These are phyloP conservation scores for Echium plantagineum DNA, from an alignment of 257 asterid genomes.

Conservation along the genomic window DNA sequence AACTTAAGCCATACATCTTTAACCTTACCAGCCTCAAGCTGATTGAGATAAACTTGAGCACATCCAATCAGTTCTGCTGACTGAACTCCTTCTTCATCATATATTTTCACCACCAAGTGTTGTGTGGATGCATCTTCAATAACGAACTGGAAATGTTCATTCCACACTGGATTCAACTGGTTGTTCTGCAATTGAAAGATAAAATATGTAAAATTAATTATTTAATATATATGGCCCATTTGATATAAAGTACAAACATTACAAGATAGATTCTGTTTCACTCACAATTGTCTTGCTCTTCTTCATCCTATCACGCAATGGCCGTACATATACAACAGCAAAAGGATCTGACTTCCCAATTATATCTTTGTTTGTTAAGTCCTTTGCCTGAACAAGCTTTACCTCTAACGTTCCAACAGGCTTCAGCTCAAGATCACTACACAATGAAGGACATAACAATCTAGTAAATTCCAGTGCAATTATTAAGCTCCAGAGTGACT, in stretches of 20 bases:
- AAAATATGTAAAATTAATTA: constrained; percentile 3
- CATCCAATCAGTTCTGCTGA: constrained; percentile 81
- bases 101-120: constrained; percentile 70
- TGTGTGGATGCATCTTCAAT: constrained; percentile 86
- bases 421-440: constrained; percentile 93
- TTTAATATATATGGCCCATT: neutral
- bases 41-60: constrained; percentile 56
- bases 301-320: constrained; percentile 76
- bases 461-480: constrained; percentile 1
- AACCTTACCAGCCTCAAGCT: constrained; percentile 89
- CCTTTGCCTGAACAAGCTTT: constrained; percentile 95
- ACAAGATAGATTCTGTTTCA: constrained; percentile 8
- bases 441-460: constrained; percentile 7
- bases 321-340: constrained; percentile 79
- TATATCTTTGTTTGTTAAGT: constrained; percentile 80
- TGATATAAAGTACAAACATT: neutral
- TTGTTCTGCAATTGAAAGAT: constrained; percentile 47
- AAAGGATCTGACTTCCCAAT: constrained; percentile 98
- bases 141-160: constrained; percentile 89
- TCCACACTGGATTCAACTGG: constrained; percentile 89
- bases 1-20: constrained; percentile 89
- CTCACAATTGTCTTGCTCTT: constrained; percentile 86
- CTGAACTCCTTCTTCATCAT: constrained; percentile 90
- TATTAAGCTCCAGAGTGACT: neutral
- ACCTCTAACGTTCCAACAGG: constrained; percentile 85